phyloP scores from a whole-genome alignment of 108 stramenopile species.

The Cafeteria roenbergensis region DNA sequence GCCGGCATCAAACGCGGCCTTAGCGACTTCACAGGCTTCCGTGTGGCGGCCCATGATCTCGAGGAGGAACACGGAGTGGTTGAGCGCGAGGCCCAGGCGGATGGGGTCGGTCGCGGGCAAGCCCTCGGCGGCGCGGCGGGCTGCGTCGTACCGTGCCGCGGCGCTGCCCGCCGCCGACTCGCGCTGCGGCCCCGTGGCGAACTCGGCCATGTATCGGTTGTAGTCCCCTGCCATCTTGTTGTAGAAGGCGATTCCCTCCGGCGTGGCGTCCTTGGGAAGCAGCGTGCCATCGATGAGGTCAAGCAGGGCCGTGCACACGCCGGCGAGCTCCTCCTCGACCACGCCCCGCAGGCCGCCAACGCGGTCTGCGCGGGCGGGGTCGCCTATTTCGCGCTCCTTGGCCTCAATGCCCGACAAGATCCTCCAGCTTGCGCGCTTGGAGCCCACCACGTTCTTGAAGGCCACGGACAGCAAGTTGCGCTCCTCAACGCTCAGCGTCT shows the following conservation, averaged over 20 bases:
- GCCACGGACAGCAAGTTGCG: conserved; percentile 91
- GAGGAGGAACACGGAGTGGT: conserved; percentile 99
- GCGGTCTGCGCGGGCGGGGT: not conserved
- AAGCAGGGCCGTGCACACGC: conserved; percentile 93
- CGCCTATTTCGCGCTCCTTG: conserved; percentile 57
- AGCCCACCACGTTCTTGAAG: conserved; percentile 86
- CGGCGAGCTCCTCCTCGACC: conserved; percentile 72
- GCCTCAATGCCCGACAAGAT: conserved; percentile 92
- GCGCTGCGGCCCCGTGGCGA: conserved; percentile 64
- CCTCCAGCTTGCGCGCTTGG: conserved; percentile 92
- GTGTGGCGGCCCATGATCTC: conserved; percentile 91
- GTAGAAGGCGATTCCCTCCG: conserved; percentile 99
- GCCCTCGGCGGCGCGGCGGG: conserved; percentile 76
- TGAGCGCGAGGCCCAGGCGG: conserved; percentile 93
- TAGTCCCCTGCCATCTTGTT: conserved; percentile 99
- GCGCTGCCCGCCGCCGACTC: conserved; percentile 76
- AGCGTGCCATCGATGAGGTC: conserved; percentile 81
- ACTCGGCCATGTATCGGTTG: conserved; percentile 91
- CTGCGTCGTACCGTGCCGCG: conserved; percentile 86
- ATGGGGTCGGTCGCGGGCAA: conserved; percentile 97
- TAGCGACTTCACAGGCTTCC: conserved; percentile 79
- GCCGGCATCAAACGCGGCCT: conserved; percentile 95
- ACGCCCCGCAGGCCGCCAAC: too few species aligned
- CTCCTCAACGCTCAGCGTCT: conserved; percentile 97
- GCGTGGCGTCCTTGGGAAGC: conserved; percentile 87